Evolutionary conservation across 352 stramenopile species (phyloP).

Genomic region (Salisapilia sapeloensis): DNA sequence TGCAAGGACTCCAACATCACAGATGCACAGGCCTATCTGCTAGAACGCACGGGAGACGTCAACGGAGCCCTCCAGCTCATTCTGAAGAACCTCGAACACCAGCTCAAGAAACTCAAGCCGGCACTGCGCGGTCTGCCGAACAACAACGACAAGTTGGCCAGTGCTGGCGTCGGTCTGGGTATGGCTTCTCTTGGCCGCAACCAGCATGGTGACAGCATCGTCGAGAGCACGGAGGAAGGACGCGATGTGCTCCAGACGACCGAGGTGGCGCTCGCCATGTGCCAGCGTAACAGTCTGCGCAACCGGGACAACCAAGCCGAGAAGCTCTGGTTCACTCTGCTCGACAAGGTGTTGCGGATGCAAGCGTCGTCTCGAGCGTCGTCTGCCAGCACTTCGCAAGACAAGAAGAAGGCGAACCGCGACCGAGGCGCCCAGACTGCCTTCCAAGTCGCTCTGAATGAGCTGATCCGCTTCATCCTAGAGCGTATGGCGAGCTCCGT

Average conservation of each 20-base stretch:
- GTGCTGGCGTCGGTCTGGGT: not conserved
- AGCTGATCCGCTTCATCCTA: slow-evolving; percentile 87
- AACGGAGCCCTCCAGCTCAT: slow-evolving; percentile 87
- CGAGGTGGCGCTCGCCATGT: slow-evolving; percentile 84
- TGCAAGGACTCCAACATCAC: slow-evolving; percentile 78
- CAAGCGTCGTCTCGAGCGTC: slow-evolving; percentile 75
- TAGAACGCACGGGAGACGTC: slow-evolving; percentile 88
- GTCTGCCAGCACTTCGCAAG: slow-evolving; percentile 10
- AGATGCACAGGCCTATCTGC: slow-evolving; percentile 81
- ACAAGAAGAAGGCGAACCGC: too few species aligned
- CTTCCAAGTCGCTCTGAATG: slow-evolving; percentile 80
- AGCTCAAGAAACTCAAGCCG: slow-evolving; percentile 83
- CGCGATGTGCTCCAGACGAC: slow-evolving; percentile 80
- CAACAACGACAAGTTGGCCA: slow-evolving; percentile 15
- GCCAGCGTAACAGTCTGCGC: slow-evolving; percentile 82
- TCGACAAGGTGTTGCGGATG: slow-evolving; percentile 87
- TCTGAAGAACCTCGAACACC: slow-evolving; percentile 84
- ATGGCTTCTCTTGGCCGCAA: slow-evolving; percentile 8
- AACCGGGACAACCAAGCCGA: slow-evolving; percentile 81
- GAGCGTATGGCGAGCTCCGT: slow-evolving; percentile 89
- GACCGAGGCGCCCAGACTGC: slow-evolving; percentile 66
- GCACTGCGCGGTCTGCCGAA: slow-evolving; percentile 65
- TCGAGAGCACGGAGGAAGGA: slow-evolving; percentile 61
- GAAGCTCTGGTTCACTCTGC: slow-evolving; percentile 90
- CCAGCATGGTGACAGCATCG: slow-evolving; percentile 62